These are phyloP conservation scores for Desmodesmus armatus DNA, from an alignment of 139 green algal genomes.

Conservation along the genomic window DNA sequence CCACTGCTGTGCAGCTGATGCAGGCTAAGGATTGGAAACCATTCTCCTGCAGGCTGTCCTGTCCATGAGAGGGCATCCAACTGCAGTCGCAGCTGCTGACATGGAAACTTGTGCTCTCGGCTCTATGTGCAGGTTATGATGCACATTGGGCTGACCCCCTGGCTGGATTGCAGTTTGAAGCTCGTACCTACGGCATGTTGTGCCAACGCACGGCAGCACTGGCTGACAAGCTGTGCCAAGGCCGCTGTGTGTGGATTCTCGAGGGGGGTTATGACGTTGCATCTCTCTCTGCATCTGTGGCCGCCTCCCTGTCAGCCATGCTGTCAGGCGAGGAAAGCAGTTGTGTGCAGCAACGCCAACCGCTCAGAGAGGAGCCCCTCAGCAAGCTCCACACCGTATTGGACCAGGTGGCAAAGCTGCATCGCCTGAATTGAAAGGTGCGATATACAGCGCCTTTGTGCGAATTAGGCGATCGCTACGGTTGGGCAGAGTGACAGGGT, in stretches of 20 bases:
- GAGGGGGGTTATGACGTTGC: constrained; percentile 90
- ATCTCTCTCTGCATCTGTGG: constrained; percentile 79
- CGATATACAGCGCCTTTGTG: no score
- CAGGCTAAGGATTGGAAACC: no score
- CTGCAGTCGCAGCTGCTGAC: constrained; percentile 11
- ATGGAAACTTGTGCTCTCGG: constrained; percentile 23
- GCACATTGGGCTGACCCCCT: constrained; percentile 91
- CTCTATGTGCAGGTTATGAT: constrained; percentile 80
- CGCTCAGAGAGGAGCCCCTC: constrained; percentile 49
- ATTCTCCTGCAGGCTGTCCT: no score
- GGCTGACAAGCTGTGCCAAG: constrained; percentile 73
- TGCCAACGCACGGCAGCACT: constrained; percentile 47
- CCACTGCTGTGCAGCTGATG: no score
- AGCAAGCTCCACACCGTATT: no score
- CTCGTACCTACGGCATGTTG: constrained; percentile 80
- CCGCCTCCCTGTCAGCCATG: constrained; percentile 77
- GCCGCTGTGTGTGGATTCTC: constrained; percentile 84
- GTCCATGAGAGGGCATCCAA: no score
- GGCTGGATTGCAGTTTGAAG: constrained; percentile 80
- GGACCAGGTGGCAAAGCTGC: no score
- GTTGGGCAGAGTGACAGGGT: no score
- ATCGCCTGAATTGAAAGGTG: no score
- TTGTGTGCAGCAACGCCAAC: not conserved
- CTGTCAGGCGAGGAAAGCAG: constrained; percentile 56
- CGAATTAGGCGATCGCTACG: no score